A percentile compares a stretch with the other conserved stretches of the same genome.
Evolutionary conservation across 345 rosid genomes (phyloP).

Genomic region (Pseudoturritis turrita): DNA sequence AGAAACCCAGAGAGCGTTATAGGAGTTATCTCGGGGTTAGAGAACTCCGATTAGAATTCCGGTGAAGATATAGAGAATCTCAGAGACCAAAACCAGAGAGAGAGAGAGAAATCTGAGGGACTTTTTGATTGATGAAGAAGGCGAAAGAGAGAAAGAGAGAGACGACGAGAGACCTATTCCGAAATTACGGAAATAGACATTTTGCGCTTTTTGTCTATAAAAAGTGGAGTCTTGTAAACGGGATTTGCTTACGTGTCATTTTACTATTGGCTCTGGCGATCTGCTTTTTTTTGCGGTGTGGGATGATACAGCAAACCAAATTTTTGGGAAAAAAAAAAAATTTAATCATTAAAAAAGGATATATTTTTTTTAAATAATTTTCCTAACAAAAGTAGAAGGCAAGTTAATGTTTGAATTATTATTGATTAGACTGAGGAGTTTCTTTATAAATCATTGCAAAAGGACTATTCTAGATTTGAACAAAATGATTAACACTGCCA

Average conservation of each 20-base stretch:
- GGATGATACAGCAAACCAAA: not conserved
- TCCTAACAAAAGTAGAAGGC: too few relatives aligned
- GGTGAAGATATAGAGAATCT: not conserved
- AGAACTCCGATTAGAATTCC: not conserved
- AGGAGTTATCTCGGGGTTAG: not conserved
- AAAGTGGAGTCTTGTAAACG: not conserved
- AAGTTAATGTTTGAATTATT: too few relatives aligned
- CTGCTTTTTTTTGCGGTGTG: not conserved
- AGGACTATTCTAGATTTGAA: too few relatives aligned
- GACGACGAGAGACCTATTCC: not conserved
- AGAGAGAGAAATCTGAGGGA: not conserved
- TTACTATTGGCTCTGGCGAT: not conserved
- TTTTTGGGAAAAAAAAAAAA: too few relatives aligned
- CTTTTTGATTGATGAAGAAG: not conserved
- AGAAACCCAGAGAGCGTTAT: not conserved
- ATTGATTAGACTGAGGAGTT: too few relatives aligned
- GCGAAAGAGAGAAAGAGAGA: not conserved
- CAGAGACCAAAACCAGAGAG: not conserved
- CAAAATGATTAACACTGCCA: too few relatives aligned
- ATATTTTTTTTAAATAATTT: too few relatives aligned
- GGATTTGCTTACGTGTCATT: not conserved
- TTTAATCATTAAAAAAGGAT: too few relatives aligned
- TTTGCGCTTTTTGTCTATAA: not conserved
- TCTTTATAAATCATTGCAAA: too few relatives aligned
- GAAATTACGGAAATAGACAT: slow-evolving; percentile 10